Conservation (phyloP, 345 rosid genomes). For the Physaria fendleri region DNA sequence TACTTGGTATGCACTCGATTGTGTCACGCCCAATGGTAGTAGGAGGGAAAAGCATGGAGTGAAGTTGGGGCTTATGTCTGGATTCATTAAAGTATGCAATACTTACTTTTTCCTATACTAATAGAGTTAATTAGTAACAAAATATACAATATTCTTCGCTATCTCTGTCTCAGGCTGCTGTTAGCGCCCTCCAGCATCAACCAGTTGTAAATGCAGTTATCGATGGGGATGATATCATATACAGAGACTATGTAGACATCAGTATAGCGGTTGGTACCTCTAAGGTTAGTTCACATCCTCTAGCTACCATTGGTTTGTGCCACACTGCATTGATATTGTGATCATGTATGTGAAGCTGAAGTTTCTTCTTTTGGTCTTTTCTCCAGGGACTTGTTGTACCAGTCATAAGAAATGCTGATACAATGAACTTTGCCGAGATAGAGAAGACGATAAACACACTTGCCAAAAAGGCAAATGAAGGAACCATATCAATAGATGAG, state of each 20-base stretch:
- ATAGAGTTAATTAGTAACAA: neutral
- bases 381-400: slow-evolving; percentile 84
- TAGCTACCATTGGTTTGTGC: neutral
- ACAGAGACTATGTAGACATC: slow-evolving; percentile 81
- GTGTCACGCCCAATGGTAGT: slow-evolving; percentile 80
- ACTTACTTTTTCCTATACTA: neutral
- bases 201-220: slow-evolving; percentile 95
- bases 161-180: slow-evolving; percentile 67
- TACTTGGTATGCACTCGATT: too few relatives aligned
- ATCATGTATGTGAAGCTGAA: neutral
- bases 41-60: slow-evolving; percentile 90
- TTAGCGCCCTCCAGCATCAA: slow-evolving; percentile 83
- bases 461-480: slow-evolving; percentile 82
- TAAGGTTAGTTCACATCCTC: slow-evolving; percentile 34
- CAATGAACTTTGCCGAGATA: slow-evolving; percentile 80
- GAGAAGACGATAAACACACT: slow-evolving; percentile 69
- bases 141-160: neutral
- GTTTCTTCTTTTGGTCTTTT: slow-evolving; percentile 34
- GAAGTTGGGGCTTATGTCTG: slow-evolving; percentile 91
- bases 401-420: slow-evolving; percentile 60
- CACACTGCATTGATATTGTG: neutral
- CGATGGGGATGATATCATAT: slow-evolving; percentile 92
- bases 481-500: slow-evolving; percentile 88
- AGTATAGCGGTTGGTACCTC: slow-evolving; percentile 84
- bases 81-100: slow-evolving; percentile 65